Evolutionary conservation across 2,329 filamentous ascomycete species (phyloP), one percentile per base, ranked within the genome.

Genomic region (Thermothelomyces thermophilus): DNA sequence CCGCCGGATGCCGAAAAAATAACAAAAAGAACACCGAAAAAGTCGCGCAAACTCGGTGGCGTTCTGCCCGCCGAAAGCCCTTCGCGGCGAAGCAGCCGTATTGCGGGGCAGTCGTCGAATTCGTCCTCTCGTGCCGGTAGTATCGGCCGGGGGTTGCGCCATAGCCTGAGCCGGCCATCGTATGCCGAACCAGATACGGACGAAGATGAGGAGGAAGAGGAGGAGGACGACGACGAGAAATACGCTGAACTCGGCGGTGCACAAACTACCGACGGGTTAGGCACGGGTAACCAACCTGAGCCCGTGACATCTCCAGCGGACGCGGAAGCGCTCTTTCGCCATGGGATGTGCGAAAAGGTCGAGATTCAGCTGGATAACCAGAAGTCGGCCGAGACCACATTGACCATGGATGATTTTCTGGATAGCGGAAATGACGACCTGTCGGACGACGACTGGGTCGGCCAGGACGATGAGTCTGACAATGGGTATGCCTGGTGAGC

Each of bases 351-450:
- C 60, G 75, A 82, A 35, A 73, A 81, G 5, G 85, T 90, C 16
- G 78, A 86, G 52, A 76, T 90, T 37, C 71, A 80, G 39, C 83
- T 90, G 57, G 87, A 90, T 65, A 90, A 90, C 63, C 78, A 87
- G 62, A 83, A 87, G 53, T 82, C 83, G 5, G 74, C 75, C 2
- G 86, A 89, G 67, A 69, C 76, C 20, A 81, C 84, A 53, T 87
- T 76, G 56, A 76, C 75, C 19, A 87, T 89, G 72, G 79, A 76
- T 1, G 86, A 91, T 62, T 90, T 91, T 58, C 65, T 87, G 13
- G 66, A 86, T 66, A 65, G 64, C 1, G 68, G 72, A 17, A 24
- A 35, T 3, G 74, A 78, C 50, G 76, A 79, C 31, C 74, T 79
- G 33, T 72, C 70, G 2, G 77, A 79, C 66, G 76, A 71, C 1